phyloP scores from a whole-genome alignment of 106 monocot species.

The Apostasia ramifera region DNA sequence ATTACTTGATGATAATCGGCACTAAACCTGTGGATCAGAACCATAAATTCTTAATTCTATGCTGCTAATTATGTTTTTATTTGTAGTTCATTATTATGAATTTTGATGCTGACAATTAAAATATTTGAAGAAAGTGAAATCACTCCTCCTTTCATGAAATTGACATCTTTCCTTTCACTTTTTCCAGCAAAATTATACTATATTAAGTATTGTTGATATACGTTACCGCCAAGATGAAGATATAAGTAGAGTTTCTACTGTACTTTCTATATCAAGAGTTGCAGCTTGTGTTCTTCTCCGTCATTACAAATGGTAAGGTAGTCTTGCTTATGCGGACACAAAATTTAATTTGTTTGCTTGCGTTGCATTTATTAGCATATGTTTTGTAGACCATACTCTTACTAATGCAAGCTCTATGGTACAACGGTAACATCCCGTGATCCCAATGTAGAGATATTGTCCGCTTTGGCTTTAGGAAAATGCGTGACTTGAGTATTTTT shows the following conservation, averaged over 20 bases:
- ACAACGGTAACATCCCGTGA: too few relatives aligned
- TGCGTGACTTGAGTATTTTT: too few relatives aligned
- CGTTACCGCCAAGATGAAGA: conserved; percentile 48
- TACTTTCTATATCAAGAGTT: conserved; percentile 59
- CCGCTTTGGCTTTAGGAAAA: too few relatives aligned
- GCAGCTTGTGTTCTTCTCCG: conserved; percentile 63
- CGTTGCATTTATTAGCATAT: conserved; percentile 1
- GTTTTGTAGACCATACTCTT: neutral
- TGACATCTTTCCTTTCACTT: conserved; percentile 5
- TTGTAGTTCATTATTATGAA: too few relatives aligned
- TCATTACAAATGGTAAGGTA: conserved; percentile 58
- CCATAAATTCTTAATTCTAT: too few relatives aligned
- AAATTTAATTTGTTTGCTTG: neutral
- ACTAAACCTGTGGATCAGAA: too few relatives aligned
- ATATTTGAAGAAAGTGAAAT: too few relatives aligned
- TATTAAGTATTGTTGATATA: conserved; percentile 53
- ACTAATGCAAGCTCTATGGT: too few relatives aligned
- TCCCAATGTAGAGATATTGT: too few relatives aligned
- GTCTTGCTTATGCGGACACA: neutral
- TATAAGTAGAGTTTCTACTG: conserved; percentile 63
- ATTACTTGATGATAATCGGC: too few relatives aligned
- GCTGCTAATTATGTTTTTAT: too few relatives aligned
- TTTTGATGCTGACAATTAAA: too few relatives aligned
- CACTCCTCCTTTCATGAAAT: neutral
- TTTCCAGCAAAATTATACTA: conserved; percentile 58